Evolutionary conservation across 768 basidiomycete genomes (phyloP).

Genomic region (Obba rivulosa): DNA sequence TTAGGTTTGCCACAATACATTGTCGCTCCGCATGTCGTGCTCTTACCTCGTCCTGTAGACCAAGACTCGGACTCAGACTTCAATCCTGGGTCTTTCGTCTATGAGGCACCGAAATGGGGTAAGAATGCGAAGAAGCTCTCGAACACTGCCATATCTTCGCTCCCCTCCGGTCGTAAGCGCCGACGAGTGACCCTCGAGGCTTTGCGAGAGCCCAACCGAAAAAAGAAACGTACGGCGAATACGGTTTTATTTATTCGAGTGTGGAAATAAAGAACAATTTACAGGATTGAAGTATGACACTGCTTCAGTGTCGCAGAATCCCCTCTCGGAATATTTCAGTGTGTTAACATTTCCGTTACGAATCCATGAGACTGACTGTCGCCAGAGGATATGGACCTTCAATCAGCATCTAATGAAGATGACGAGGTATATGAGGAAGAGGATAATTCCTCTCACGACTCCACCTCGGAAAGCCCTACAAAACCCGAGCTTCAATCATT

Average conservation of each 20-base stretch:
- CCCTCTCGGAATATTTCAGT: constrained; percentile 22
- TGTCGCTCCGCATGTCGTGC: neutral
- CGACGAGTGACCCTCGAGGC: neutral
- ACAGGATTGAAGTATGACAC: too few species aligned
- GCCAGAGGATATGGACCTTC: constrained; percentile 15
- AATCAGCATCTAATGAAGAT: constrained; percentile 6
- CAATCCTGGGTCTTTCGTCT: constrained; percentile 33
- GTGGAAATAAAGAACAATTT: too few species aligned
- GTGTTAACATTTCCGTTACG: constrained; percentile 1
- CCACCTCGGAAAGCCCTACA: neutral
- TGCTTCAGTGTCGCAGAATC: constrained; percentile 14
- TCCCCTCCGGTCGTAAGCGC: constrained; percentile 12
- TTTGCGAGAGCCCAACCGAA: constrained; percentile 8
- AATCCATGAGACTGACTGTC: neutral
- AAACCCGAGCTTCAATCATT: too few species aligned
- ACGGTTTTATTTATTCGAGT: neutral
- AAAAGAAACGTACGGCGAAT: constrained; percentile 7
- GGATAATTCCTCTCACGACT: constrained; percentile 5
- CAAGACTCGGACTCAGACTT: constrained; percentile 47
- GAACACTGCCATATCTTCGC: neutral
- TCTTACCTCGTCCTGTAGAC: neutral
- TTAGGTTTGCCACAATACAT: constrained; percentile 21
- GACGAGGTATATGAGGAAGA: constrained; percentile 13
- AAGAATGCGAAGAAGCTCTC: constrained; percentile 7
- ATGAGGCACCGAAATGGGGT: constrained; percentile 24